Base-by-base conservation (phyloP, 2,329 filamentous ascomycete genomes). In the Orbilia quercus region DNA sequence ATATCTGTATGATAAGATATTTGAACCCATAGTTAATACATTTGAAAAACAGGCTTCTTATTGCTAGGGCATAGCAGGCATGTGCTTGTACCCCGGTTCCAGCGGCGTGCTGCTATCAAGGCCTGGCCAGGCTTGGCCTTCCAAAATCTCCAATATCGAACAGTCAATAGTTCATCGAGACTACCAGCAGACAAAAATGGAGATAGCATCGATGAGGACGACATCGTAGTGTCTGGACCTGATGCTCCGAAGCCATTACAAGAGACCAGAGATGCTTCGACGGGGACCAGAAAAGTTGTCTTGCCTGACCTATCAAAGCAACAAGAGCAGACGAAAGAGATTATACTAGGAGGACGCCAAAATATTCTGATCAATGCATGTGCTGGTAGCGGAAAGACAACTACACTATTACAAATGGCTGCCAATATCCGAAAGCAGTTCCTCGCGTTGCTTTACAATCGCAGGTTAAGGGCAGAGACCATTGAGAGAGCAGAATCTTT, bases 321-420 rank as follows among this genome's bases (percentile, higher is more conserved):
- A n/a, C 69, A 73, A 18, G 69, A 73, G 22, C 69, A 73, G 38
- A 60, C 60, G 28, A 60, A 36, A 47, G 36, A 73, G 9, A 66
- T 66, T 42, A 22, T 73, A 2, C n/a, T 57, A 44, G 69, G 48
- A 2, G 69, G 69, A 1, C 62, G 54, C 9, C 69, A 74, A 36
- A 76, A 76, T 22, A 44, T 76, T 20, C 20, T 76, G 18, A 65
- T 76, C 12, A 67, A 75, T 47, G 75, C 75, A n/a, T 75, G 70
- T 36, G 74, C 75, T n/a, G 75, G 75, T 12, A 75, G 74, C n/a
- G 75, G 75, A 12, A 76, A 76, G 51, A 76, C 75, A 3, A 76
- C 75, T 2, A 70, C 67, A 11, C 40, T 73, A 18, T 47, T 76
- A 9, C 66, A 73, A 34, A 55, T 76, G 58, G 75, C 74, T 4